phyloP scores from a whole-genome alignment of 2,329 filamentous ascomycete genomes.

The Graphiopsis chlorocephala region DNA sequence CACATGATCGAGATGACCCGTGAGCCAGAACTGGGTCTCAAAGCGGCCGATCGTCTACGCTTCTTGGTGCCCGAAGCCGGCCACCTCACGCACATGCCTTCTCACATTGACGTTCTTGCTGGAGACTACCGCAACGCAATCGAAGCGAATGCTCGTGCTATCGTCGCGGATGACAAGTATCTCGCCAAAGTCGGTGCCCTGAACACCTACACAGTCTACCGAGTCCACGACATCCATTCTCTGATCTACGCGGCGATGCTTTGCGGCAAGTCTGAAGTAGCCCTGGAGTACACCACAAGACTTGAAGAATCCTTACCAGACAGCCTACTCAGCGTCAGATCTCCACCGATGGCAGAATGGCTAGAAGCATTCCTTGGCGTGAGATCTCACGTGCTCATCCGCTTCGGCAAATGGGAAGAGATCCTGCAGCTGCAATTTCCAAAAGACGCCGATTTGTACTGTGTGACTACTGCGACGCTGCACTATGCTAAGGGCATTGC shows the following conservation, averaged over 20 bases:
- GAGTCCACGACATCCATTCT: slow-evolving; percentile 72
- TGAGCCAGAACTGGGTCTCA: slow-evolving; percentile 61
- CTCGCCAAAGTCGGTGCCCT: slow-evolving; percentile 56
- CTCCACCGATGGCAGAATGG: slow-evolving; percentile 76
- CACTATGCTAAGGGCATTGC: slow-evolving; percentile 70
- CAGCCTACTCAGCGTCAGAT: slow-evolving; percentile 60
- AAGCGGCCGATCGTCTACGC: slow-evolving; percentile 61
- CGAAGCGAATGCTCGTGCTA: slow-evolving; percentile 64
- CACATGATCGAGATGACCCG: slow-evolving; percentile 76
- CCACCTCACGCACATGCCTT: slow-evolving; percentile 74
- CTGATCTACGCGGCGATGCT: slow-evolving; percentile 77
- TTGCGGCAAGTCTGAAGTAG: slow-evolving; percentile 61
- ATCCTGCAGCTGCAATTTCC: slow-evolving; percentile 59
- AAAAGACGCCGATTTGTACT: slow-evolving; percentile 60
- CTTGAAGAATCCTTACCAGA: slow-evolving; percentile 64
- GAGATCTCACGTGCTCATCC: slow-evolving; percentile 66
- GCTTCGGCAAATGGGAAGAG: slow-evolving; percentile 71
- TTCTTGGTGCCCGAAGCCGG: slow-evolving; percentile 66
- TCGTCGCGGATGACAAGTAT: slow-evolving; percentile 66
- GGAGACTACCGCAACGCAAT: slow-evolving; percentile 70
- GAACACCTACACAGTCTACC: slow-evolving; percentile 76
- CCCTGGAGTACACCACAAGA: slow-evolving; percentile 57
- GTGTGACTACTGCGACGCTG: slow-evolving; percentile 64
- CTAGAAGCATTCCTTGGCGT: slow-evolving; percentile 69
- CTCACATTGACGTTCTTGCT: slow-evolving; percentile 70